Conservation (phyloP, 345 rosid genomes). For the Syzygium aromaticum region DNA sequence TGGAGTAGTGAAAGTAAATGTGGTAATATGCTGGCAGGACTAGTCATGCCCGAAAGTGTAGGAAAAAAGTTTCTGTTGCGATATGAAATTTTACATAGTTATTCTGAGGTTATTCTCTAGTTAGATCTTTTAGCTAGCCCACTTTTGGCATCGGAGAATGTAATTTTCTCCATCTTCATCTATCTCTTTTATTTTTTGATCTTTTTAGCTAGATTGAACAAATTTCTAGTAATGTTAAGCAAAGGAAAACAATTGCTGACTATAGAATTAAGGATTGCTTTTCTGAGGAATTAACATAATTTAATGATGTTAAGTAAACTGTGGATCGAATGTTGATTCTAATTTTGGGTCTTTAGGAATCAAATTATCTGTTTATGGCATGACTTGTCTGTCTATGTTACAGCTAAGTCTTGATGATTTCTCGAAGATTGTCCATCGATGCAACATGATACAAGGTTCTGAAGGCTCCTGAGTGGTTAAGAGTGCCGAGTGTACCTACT, state of each 20-base stretch:
- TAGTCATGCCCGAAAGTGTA: not conserved
- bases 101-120: not conserved
- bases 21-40: not conserved
- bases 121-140: not conserved
- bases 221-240: constrained; percentile 64
- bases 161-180: not conserved
- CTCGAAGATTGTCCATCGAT: constrained; percentile 45
- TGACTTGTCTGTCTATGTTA: not conserved
- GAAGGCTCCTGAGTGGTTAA: constrained; percentile 4
- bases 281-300: not conserved
- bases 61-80: not conserved
- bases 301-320: not conserved
- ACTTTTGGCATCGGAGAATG: not conserved
- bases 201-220: constrained; percentile 24
- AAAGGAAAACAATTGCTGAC: constrained; percentile 49
- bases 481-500: not conserved
- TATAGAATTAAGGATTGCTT: not conserved
- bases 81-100: not conserved
- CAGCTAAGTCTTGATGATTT: constrained; percentile 76
- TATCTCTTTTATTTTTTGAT: not conserved
- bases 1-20: not conserved
- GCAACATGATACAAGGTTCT: constrained; percentile 45
- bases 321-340: not conserved
- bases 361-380: not conserved
- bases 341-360: not conserved